Evolutionary conservation across 73 alveolate species (phyloP), one percentile per base, ranked within the genome.

Genomic region (Uronychia binucleata): DNA sequence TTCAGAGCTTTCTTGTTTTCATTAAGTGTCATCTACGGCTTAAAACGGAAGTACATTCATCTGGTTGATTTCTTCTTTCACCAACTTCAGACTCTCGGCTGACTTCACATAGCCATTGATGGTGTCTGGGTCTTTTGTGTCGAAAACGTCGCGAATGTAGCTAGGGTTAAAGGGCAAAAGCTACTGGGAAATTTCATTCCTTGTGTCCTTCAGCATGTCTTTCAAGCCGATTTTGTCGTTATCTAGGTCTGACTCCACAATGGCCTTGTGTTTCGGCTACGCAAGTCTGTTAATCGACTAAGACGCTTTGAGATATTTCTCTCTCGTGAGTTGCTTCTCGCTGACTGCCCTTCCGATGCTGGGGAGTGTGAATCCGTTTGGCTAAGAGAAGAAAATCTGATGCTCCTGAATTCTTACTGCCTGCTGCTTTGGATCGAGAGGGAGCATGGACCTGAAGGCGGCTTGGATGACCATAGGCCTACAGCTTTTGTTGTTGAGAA

Each of bases 1-100:
- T 75, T 26, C 79, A 78, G n/a, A 33, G 30, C 13, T 30, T 86
- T 59, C 59, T 33, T 46, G 25, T 77, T 29, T 19, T 79, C 74
- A 78, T 46, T 31, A 33, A 84, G 30, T 46, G 67, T 46, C 67
- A 46, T 46, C 74, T 59, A 58, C 58, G 27, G 75, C 58, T 33
- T 86, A 13, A 1, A 46, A 31, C 25, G 67, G 19, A 46, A 46
- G 19, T 46, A 46, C 67, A 46, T 46, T 46, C 67, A 46, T 46
- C n/a, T 46, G 67, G 19, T 46, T 19, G 19, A 86, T 86, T 32
- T 79, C 82, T 1, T 86, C 88, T 74, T 86, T 86, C 1, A 77
- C 86, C 1, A 79, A 57, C 32, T 86, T 32, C 14, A 57, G 46
- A 14, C 75, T 30, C 30, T 86, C 92, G 29, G 75, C 67, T 46